These are phyloP conservation scores for Leucoagaricus sp. DNA, from an alignment of 1,284 basidiomycete genomes.

Conservation along the genomic window DNA sequence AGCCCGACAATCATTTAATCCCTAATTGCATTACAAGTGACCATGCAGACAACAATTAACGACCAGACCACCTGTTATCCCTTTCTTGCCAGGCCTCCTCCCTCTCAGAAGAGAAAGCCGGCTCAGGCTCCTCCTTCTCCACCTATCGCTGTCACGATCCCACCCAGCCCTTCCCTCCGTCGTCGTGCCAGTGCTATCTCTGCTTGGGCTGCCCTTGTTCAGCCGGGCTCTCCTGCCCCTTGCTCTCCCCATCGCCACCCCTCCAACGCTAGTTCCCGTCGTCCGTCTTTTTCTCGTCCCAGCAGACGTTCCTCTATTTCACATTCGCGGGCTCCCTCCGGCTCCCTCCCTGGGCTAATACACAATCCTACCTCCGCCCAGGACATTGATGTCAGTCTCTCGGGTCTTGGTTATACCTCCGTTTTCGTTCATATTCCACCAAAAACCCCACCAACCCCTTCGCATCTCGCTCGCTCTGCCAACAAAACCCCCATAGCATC, in stretches of 20 bases:
- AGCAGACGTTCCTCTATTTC: constrained; percentile 22
- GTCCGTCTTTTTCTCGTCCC: constrained; percentile 28
- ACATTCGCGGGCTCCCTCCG: constrained; percentile 37
- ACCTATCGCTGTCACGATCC: constrained; percentile 18
- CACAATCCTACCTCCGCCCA: constrained; percentile 33
- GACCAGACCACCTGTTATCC: constrained; percentile 26
- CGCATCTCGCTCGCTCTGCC: constrained; percentile 26
- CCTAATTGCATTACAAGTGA: neutral
- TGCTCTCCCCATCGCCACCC: constrained; percentile 43
- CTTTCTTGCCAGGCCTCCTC: constrained; percentile 44
- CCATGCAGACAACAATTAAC: constrained; percentile 7
- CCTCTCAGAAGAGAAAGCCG: constrained; percentile 32
- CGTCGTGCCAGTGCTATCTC: constrained; percentile 42
- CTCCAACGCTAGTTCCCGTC: constrained; percentile 30
- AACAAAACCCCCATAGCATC: constrained; percentile 20
- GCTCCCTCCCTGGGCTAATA: constrained; percentile 23
- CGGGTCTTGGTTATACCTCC: constrained; percentile 62
- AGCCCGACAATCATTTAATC: neutral
- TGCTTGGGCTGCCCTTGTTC: constrained; percentile 60
- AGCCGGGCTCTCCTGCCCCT: constrained; percentile 67
- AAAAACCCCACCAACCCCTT: constrained; percentile 45
- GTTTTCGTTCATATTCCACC: constrained; percentile 59
- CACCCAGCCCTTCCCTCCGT: constrained; percentile 42
- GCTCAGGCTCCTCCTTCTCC: constrained; percentile 20
- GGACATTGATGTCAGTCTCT: constrained; percentile 53